These are phyloP conservation scores for Diplodia corticola DNA, from an alignment of 2,329 filamentous ascomycete species.

Conservation along the genomic window DNA sequence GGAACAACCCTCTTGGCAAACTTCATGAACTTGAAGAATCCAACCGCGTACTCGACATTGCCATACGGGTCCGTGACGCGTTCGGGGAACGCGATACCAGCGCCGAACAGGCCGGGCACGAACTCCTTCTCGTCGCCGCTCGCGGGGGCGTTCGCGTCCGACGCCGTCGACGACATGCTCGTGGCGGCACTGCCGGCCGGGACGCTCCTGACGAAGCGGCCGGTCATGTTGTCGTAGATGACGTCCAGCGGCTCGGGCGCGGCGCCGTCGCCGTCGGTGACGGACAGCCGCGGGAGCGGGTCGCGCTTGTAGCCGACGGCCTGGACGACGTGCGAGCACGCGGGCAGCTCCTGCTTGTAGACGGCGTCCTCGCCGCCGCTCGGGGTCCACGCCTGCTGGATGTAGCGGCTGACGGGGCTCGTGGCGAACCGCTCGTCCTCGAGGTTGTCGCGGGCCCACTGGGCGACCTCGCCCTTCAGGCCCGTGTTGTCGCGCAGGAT, in stretches of 20 bases:
- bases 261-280: constrained; percentile 34
- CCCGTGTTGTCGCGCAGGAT: constrained; percentile 66
- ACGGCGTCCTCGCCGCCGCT: constrained; percentile 49
- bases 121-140: constrained; percentile 27
- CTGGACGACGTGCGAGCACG: constrained; percentile 56
- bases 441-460: constrained; percentile 60
- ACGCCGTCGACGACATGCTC: constrained; percentile 43
- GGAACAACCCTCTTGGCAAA: constrained; percentile 58
- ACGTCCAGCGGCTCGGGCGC: constrained; percentile 29
- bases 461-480: constrained; percentile 61
- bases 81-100: constrained; percentile 65
- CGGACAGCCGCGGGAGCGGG: constrained; percentile 50
- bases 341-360: constrained; percentile 50
- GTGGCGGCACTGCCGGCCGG: constrained; percentile 39
- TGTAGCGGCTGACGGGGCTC: constrained; percentile 8
- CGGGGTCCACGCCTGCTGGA: constrained; percentile 43
- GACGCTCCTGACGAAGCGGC: constrained; percentile 27
- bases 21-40: constrained; percentile 67
- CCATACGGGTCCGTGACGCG: constrained; percentile 60
- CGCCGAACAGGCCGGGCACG: constrained; percentile 58
- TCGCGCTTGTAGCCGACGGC: constrained; percentile 60
- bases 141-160: constrained; percentile 24
- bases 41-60: constrained; percentile 63
- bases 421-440: constrained; percentile 50
- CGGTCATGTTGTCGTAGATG: constrained; percentile 40